phyloP scores from a whole-genome alignment of 176 grass and related monocot genomes.

The Aegilops bicornis region DNA sequence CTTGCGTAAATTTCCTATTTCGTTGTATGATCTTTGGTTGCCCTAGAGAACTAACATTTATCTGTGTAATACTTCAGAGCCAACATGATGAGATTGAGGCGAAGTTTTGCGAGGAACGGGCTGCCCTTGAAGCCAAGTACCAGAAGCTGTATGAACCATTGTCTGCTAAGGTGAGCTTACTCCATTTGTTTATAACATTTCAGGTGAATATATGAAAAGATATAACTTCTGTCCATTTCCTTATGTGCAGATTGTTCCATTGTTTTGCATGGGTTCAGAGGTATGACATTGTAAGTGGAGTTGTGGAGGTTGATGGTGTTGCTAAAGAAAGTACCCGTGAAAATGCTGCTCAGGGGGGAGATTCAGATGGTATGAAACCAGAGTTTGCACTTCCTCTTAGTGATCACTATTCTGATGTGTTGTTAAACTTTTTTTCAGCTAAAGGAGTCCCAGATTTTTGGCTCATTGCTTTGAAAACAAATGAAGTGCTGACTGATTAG shows the following conservation, averaged over 20 bases:
- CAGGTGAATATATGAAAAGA: no score
- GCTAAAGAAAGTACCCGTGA: slow-evolving; percentile 44
- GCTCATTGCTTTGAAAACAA: slow-evolving; percentile 89
- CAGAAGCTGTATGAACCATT: no score
- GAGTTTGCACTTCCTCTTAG: neutral
- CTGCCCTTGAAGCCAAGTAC: slow-evolving; percentile 55
- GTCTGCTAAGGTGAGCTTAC: no score
- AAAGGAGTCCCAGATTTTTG: slow-evolving; percentile 62
- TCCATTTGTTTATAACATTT: no score
- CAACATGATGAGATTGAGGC: slow-evolving; percentile 57
- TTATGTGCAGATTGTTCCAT: no score
- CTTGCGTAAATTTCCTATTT: neutral
- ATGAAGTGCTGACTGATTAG: slow-evolving; percentile 74
- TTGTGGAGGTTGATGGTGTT: slow-evolving; percentile 64
- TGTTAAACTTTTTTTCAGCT: no score
- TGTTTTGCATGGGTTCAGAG: slow-evolving; percentile 41
- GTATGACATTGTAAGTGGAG: slow-evolving; percentile 87
- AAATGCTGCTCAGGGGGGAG: slow-evolving; percentile 41
- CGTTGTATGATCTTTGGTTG: neutral
- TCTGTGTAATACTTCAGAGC: slow-evolving; percentile 15
- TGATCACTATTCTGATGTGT: slow-evolving; percentile 9
- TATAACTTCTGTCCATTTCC: no score
- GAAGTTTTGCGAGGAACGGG: slow-evolving; percentile 53
- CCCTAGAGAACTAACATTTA: neutral
- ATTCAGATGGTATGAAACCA: slow-evolving; percentile 37